phyloP scores from a whole-genome alignment of 1,284 basidiomycete species.

The Psilocybe mexicana region DNA sequence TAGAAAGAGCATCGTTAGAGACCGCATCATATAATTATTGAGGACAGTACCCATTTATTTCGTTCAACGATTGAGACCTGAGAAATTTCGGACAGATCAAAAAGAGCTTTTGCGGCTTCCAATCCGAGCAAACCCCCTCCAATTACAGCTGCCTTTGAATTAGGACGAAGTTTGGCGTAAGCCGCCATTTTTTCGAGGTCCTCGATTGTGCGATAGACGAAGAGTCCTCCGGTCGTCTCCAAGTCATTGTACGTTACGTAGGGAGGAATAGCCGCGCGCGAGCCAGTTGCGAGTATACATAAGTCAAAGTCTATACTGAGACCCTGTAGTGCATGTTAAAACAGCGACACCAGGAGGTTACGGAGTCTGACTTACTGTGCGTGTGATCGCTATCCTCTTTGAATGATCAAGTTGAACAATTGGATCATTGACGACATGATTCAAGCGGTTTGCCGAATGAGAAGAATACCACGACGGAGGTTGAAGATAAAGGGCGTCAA shows the following conservation, averaged over 20 bases:
- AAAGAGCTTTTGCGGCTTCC: constrained; percentile 75
- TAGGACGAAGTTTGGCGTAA: constrained; percentile 49
- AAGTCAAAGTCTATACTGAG: constrained; percentile 57
- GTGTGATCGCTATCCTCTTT: constrained; percentile 25
- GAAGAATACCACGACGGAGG: constrained; percentile 59
- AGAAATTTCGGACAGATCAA: constrained; percentile 52
- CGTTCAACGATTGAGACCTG: constrained; percentile 55
- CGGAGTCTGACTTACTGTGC: constrained; percentile 4
- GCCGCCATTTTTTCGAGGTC: constrained; percentile 63
- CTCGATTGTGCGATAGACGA: constrained; percentile 73
- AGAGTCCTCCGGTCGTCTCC: constrained; percentile 51
- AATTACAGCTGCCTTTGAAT: constrained; percentile 57
- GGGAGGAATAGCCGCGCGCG: constrained; percentile 65
- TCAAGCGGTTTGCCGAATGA: constrained; percentile 53
- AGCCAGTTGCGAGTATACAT: constrained; percentile 74
- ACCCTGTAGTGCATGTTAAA: constrained; percentile 29
- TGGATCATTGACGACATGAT: constrained; percentile 55
- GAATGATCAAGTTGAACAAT: constrained; percentile 47
- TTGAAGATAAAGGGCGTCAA: constrained; percentile 70
- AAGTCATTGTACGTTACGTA: constrained; percentile 49
- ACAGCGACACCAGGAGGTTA: background rate
- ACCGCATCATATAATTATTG: no score
- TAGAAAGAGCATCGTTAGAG: background rate
- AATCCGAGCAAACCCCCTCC: constrained; percentile 77
- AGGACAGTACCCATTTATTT: constrained; percentile 15